Evolutionary conservation across 768 basidiomycete genomes (phyloP).

Genomic region (Mycena crocata): DNA sequence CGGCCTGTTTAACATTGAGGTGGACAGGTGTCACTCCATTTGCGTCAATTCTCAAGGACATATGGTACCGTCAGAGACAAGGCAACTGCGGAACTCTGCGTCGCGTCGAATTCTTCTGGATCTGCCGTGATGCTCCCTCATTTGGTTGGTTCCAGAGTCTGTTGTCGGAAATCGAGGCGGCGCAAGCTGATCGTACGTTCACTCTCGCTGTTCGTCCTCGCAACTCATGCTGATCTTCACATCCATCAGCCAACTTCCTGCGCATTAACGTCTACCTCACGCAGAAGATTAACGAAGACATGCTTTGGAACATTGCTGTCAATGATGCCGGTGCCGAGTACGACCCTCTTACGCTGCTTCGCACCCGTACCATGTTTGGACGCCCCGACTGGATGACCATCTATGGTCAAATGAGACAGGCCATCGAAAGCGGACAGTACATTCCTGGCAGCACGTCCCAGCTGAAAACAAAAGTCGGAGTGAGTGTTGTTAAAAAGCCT

Average conservation of each 20-base stretch:
- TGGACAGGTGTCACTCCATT: slow-evolving; percentile 88
- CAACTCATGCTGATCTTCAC: slow-evolving; percentile 25
- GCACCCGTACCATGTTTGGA: slow-evolving; percentile 91
- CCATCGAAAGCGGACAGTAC: slow-evolving; percentile 87
- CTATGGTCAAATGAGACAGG: slow-evolving; percentile 77
- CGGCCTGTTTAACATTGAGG: slow-evolving; percentile 3
- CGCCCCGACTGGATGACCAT: slow-evolving; percentile 91
- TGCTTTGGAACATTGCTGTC: slow-evolving; percentile 92
- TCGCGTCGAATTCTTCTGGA: slow-evolving; percentile 95
- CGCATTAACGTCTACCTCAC: slow-evolving; percentile 93
- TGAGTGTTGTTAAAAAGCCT: slow-evolving; percentile 51
- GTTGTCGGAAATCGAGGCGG: slow-evolving; percentile 88
- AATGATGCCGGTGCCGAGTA: slow-evolving; percentile 89
- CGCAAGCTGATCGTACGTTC: slow-evolving; percentile 87
- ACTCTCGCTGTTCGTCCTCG: background rate
- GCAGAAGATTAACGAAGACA: slow-evolving; percentile 85
- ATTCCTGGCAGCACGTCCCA: slow-evolving; percentile 82
- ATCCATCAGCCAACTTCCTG: slow-evolving; percentile 85
- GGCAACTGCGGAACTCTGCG: slow-evolving; percentile 83
- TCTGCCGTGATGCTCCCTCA: slow-evolving; percentile 94
- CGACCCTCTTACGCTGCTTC: slow-evolving; percentile 90
- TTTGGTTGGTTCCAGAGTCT: slow-evolving; percentile 97
- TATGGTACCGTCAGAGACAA: slow-evolving; percentile 92
- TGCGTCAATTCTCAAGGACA: slow-evolving; percentile 93
- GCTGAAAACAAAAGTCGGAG: slow-evolving; percentile 86